Evolutionary conservation across 495 filamentous ascomycete genomes (phyloP).

Genomic region (Hapsidospora chrysogenum): DNA sequence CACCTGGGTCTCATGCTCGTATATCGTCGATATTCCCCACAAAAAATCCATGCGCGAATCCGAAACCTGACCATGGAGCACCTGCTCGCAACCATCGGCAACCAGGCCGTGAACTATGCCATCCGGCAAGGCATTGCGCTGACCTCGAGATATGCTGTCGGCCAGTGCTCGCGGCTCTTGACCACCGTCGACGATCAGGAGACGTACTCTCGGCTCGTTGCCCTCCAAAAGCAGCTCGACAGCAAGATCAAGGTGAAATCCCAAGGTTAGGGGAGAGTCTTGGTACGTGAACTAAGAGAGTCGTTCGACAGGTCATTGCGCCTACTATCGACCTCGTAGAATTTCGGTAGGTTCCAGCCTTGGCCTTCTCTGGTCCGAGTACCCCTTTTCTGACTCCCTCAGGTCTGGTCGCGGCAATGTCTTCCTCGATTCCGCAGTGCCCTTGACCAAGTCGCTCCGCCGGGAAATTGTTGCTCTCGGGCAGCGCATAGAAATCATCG

Average conservation of each 20-base stretch:
- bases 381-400: too few relatives aligned
- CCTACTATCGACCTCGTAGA: conserved; percentile 91
- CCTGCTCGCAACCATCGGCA: conserved; percentile 47
- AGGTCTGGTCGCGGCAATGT: conserved; percentile 91
- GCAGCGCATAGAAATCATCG: conserved; percentile 52
- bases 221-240: conserved; percentile 58
- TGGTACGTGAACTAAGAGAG: neutral
- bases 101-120: conserved; percentile 80
- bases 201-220: conserved; percentile 45
- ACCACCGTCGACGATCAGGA: conserved; percentile 52
- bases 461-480: conserved; percentile 79
- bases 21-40: neutral
- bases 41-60: neutral
- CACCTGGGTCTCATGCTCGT: neutral
- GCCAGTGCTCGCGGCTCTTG: conserved; percentile 63
- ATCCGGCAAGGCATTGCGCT: conserved; percentile 81
- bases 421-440: conserved; percentile 75
- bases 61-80: conserved; percentile 49
- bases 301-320: conserved; percentile 51
- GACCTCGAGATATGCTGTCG: conserved; percentile 71
- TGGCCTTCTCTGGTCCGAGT: too few relatives aligned
- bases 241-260: conserved; percentile 62
- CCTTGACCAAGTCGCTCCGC: conserved; percentile 71
- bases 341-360: conserved; percentile 63
- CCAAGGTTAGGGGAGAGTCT: neutral